These are phyloP conservation scores for Agroathelia rolfsii DNA, from an alignment of 1,284 basidiomycete species.

Conservation along the genomic window DNA sequence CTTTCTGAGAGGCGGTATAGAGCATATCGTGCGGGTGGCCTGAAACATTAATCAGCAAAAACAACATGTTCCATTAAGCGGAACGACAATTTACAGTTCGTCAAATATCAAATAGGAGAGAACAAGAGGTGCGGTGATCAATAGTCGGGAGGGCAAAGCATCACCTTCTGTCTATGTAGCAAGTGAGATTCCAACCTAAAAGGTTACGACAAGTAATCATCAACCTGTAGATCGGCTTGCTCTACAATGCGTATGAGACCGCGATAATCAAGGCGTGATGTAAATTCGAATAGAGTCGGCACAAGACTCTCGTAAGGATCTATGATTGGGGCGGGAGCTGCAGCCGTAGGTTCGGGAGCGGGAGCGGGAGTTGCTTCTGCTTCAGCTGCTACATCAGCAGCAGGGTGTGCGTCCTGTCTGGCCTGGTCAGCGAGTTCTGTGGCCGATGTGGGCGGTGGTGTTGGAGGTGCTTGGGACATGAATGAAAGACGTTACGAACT, in stretches of 20 bases:
- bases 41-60: slow-evolving; percentile 17
- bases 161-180: slow-evolving; percentile 29
- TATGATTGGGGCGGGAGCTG: slow-evolving; percentile 10
- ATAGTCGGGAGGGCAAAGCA: slow-evolving; percentile 32
- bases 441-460: slow-evolving; percentile 45
- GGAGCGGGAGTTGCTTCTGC: slow-evolving; percentile 7
- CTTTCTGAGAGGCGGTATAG: slow-evolving; percentile 41
- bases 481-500: no score
- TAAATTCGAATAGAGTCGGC: slow-evolving; percentile 33
- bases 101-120: slow-evolving; percentile 52
- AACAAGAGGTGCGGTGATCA: slow-evolving; percentile 46
- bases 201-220: slow-evolving; percentile 13
- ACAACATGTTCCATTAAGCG: slow-evolving; percentile 5
- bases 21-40: slow-evolving; percentile 47
- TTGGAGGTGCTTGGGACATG: slow-evolving; percentile 41
- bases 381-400: slow-evolving; percentile 7
- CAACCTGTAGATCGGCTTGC: slow-evolving; percentile 39
- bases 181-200: not conserved
- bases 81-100: slow-evolving; percentile 45
- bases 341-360: slow-evolving; percentile 6
- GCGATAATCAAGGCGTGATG: slow-evolving; percentile 30
- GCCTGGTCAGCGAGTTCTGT: slow-evolving; percentile 42
- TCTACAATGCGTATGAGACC: slow-evolving; percentile 41
- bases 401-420: slow-evolving; percentile 17
- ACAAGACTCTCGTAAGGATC: slow-evolving; percentile 32